Percentiles rank a stretch among this genome's conserved stretches.
phyloP scores from a whole-genome alignment of 208 protist species.

The Wallacemonas sp. region DNA sequence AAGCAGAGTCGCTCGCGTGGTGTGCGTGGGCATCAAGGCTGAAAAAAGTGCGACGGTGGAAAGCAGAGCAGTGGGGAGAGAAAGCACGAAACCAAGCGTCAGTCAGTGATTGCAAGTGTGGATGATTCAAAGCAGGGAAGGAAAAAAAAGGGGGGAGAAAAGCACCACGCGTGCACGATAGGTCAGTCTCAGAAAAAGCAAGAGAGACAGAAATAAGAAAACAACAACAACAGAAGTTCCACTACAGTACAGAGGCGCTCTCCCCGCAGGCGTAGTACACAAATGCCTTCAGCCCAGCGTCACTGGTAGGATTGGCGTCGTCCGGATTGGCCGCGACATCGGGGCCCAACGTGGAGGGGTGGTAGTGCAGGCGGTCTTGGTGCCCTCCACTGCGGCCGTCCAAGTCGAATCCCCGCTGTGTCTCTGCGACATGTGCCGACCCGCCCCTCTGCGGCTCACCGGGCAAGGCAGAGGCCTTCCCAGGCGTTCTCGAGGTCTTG shows the following conservation, averaged over 20 bases:
- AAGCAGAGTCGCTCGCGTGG: too few relatives aligned
- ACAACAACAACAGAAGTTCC: conserved; percentile 12
- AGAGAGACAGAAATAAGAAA: conserved; percentile 4
- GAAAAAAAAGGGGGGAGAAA: background rate
- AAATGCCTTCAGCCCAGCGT: conserved; percentile 23
- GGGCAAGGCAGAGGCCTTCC: too few relatives aligned
- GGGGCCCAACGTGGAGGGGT: background rate
- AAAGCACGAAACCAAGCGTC: conserved; percentile 6
- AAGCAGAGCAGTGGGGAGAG: background rate
- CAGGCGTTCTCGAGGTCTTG: too few relatives aligned
- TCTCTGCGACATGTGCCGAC: too few relatives aligned
- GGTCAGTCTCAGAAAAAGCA: background rate
- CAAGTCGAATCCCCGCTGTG: too few relatives aligned
- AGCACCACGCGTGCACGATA: background rate
- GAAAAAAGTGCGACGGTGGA: too few relatives aligned
- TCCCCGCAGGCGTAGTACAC: conserved; percentile 39
- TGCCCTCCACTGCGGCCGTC: too few relatives aligned
- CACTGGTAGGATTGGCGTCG: background rate
- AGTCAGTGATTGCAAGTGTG: too few relatives aligned
- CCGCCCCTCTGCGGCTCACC: too few relatives aligned
- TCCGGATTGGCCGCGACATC: background rate
- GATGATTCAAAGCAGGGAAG: background rate
- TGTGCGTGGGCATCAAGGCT: too few relatives aligned
- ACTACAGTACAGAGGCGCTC: conserved; percentile 21
- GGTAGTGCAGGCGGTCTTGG: background rate